phyloP scores from a whole-genome alignment of 768 basidiomycete genomes.

The Gyrodon lividus region DNA sequence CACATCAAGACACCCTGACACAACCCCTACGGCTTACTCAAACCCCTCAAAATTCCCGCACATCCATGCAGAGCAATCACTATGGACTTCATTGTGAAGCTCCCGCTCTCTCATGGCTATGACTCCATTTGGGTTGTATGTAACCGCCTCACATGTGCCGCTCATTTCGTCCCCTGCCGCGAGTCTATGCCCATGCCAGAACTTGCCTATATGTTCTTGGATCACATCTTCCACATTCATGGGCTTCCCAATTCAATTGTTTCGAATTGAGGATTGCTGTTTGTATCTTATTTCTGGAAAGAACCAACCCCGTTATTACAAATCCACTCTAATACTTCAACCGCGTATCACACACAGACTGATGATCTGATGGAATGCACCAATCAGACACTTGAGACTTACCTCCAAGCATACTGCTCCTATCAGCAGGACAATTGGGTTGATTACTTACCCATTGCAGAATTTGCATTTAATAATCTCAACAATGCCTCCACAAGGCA shows the following conservation, averaged over 20 bases:
- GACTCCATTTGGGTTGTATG: constrained; percentile 35
- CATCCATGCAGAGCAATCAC: constrained; percentile 39
- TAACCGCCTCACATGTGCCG: not conserved
- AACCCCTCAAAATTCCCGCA: constrained; percentile 36
- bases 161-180: constrained; percentile 11
- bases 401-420: constrained; percentile 35
- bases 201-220: constrained; percentile 8
- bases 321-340: constrained; percentile 25
- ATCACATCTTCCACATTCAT: constrained; percentile 15
- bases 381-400: constrained; percentile 39
- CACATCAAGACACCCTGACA: constrained; percentile 1
- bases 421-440: constrained; percentile 46
- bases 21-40: constrained; percentile 21
- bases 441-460: constrained; percentile 37
- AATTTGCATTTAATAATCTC: constrained; percentile 43
- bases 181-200: constrained; percentile 2
- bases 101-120: constrained; percentile 17
- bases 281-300: constrained; percentile 29
- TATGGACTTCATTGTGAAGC: constrained; percentile 43
- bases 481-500: constrained; percentile 32
- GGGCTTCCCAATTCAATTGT: constrained; percentile 21
- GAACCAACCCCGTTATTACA: constrained; percentile 8
- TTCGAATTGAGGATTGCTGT: constrained; percentile 25
- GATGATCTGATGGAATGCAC: constrained; percentile 38
- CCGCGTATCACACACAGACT: constrained; percentile 46